Evolutionary conservation across 1,139 yeast species (phyloP), one percentile per base, ranked within the genome.

Genomic region (Nadsonia starkeyi-henricii): DNA sequence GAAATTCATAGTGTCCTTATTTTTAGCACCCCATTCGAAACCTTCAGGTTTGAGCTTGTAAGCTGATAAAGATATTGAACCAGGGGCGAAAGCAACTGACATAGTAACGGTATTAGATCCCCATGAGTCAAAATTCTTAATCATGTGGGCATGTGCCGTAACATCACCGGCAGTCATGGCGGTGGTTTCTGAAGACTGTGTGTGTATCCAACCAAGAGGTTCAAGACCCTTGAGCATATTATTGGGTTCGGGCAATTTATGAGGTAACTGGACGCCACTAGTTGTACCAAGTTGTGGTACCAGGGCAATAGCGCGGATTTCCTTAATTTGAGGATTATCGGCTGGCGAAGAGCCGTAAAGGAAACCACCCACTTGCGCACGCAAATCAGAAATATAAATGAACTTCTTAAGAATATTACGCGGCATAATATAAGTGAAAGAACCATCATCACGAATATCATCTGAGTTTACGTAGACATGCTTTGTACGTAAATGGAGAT

Each of bases 201-300:
- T 83, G 61, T 85, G 95, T 13, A 65, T 50, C 66, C 58, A 67
- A 7, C 71, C 71, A 8, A 67, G 54, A n/a, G 64, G 65, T 48
- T 65, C 68, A 12, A 67, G 57, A 2, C 65, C 69, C 19, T 61
- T 62, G 19, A 65, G 54, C n/a, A 57, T 45, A 13, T 58, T 57
- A 19, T 54, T 53, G 2, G 57, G 56, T 18, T 65, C 65, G 2
- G 85, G 82, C 1, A 74, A 52, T 26, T 56, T 55, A 7, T 65
- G 62, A 1, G 91, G 79, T 52, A 89, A 67, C 54, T 82, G 80
- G 13, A 88, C 79, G 2, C 78, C 70, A 54, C 76, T 79, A 37
- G 75, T 70, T 52, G 75, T 80, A 2, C 96, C 97, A 44, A 89
- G 69, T 63, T 91, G 99, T 0, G 98, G 98, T 4, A 86, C 84